Percentiles rank a stretch among this genome's conserved stretches.
Evolutionary conservation across 1,139 yeast genomes (phyloP).

Genomic region (Suhomyces yuchorum): DNA sequence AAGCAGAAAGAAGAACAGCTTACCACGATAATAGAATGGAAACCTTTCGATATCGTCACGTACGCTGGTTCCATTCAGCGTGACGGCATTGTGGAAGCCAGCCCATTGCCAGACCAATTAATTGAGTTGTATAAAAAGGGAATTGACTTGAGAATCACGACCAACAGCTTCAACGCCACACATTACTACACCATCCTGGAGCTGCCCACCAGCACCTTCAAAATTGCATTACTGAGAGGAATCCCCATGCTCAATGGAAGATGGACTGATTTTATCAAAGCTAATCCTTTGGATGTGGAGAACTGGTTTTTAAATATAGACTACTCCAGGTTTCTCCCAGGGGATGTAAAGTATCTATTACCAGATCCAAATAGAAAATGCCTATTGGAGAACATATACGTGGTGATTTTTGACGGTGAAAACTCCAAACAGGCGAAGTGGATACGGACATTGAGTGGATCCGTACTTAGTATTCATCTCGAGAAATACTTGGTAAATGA

Average conservation of each 20-base stretch:
- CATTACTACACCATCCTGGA: constrained; percentile 26
- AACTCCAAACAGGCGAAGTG: constrained; percentile 16
- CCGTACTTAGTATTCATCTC: not conserved
- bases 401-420: constrained; percentile 16
- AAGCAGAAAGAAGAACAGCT: constrained; percentile 17
- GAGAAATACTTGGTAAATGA: constrained; percentile 1
- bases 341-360: constrained; percentile 14
- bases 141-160: constrained; percentile 29
- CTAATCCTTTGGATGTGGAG: constrained; percentile 18
- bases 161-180: constrained; percentile 26
- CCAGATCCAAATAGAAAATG: constrained; percentile 20
- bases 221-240: constrained; percentile 29
- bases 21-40: constrained; percentile 27
- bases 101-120: constrained; percentile 4
- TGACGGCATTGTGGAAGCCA: constrained; percentile 3
- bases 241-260: constrained; percentile 28
- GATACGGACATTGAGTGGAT: constrained; percentile 22
- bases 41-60: constrained; percentile 23
- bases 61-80: constrained; percentile 9
- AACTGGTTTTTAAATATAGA: constrained; percentile 27
- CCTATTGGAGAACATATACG: constrained; percentile 17
- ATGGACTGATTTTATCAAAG: constrained; percentile 24
- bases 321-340: constrained; percentile 22
- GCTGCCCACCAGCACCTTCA: constrained; percentile 7
- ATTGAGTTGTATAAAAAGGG: constrained; percentile 16